phyloP scores from a whole-genome alignment of 1,139 yeast species.

The Torulaspora pretoriensis region DNA sequence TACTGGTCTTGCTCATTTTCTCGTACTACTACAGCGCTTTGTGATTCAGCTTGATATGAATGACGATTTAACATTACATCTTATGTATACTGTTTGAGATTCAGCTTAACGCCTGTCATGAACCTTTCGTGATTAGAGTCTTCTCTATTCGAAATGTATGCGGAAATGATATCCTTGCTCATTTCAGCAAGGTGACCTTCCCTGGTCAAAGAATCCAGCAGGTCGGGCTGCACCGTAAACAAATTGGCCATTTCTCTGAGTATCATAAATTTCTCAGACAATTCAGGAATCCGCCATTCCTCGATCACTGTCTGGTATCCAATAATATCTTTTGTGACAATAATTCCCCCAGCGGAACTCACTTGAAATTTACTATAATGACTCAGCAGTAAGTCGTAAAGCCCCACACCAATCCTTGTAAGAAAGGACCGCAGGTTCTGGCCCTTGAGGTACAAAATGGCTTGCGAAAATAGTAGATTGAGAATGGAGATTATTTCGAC shows the following conservation, averaged over 20 bases:
- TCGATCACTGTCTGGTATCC: constrained; percentile 73
- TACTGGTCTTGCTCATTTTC: constrained; percentile 15
- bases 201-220: constrained; percentile 70
- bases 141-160: constrained; percentile 65
- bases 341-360: constrained; percentile 77
- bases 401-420: constrained; percentile 55
- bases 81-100: constrained; percentile 13
- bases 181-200: constrained; percentile 76
- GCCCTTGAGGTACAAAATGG: constrained; percentile 44
- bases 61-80: neutral
- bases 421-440: constrained; percentile 53
- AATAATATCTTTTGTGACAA: constrained; percentile 79
- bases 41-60: constrained; percentile 2
- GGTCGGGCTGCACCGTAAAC: constrained; percentile 73
- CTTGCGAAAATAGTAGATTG: constrained; percentile 41
- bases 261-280: constrained; percentile 66
- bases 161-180: constrained; percentile 62
- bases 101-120: constrained; percentile 19
- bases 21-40: constrained; percentile 15
- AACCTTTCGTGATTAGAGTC: constrained; percentile 49
- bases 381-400: constrained; percentile 57
- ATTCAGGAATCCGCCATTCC: constrained; percentile 59
- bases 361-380: constrained; percentile 77
- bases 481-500: constrained; percentile 57
- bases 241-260: constrained; percentile 80